These are phyloP conservation scores for Nicotiana paniculata DNA, from an alignment of 257 asterid species.

Conservation along the genomic window DNA sequence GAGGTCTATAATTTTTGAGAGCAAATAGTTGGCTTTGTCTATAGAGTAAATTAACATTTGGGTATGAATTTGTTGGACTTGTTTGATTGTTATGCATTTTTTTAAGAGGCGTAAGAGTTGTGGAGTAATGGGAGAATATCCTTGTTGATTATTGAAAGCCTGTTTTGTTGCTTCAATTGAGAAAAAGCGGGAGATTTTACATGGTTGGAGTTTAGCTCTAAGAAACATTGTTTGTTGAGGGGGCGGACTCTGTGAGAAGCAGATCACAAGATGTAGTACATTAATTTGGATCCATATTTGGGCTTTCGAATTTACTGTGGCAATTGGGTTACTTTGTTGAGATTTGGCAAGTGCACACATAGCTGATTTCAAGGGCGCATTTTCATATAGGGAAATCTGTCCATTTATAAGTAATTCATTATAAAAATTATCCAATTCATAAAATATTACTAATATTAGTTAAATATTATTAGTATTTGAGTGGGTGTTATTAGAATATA, in stretches of 20 bases:
- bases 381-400: no score
- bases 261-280: neutral
- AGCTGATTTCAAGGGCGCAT: no score
- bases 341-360: no score
- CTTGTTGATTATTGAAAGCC: constrained; percentile 4
- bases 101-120: constrained; percentile 40
- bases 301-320: neutral
- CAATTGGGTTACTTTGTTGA: neutral
- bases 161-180: neutral
- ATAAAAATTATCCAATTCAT: no score
- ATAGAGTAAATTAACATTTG: constrained; percentile 54
- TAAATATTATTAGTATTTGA: no score
- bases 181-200: constrained; percentile 7
- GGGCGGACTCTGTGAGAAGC: neutral
- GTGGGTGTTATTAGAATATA: no score
- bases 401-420: no score
- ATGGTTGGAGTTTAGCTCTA: neutral
- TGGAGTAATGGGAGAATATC: constrained; percentile 18
- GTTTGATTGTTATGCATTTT: constrained; percentile 38
- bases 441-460: no score
- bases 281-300: neutral
- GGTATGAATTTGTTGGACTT: constrained; percentile 63
- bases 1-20: constrained; percentile 53
- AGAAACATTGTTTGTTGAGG: neutral
- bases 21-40: constrained; percentile 62